Evolutionary conservation across 371 early-diverging fungal genomes (phyloP), one percentile per base, ranked within the genome.

Genomic region (Umbelopsis sp.): DNA sequence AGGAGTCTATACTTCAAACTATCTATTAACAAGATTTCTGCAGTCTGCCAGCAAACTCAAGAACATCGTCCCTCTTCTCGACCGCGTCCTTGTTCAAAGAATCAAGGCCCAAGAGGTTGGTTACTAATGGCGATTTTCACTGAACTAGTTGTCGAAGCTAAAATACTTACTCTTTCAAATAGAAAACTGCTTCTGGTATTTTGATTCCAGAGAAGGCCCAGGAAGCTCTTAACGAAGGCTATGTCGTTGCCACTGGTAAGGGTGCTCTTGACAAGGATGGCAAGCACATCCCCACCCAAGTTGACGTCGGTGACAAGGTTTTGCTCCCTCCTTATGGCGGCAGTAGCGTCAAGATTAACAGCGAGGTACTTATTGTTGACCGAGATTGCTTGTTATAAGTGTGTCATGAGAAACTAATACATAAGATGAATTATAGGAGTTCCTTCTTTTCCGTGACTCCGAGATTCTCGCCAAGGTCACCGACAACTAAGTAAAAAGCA

Each of bases 121-220:
- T 63, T 35, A 12, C 9, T 29, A 25, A 29, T 50, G 48, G 41
- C 7, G 11, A n/a, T 48, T 32, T 16, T 18, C 25, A 41, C 20
- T 44, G 5, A 1, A 6, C n/a, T 53, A 29, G 4, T 12, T 25
- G 35, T 46, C 65, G 57, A 20, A 24, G 20, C 44, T 18, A 16
- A 16, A 44, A 44, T 12, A 44, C 44, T 44, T 0, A 46, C 25
- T n/a, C 48, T 25, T 51, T 52, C 25, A n/a, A 22, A 63, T 81
- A 96, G 95, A 88, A 96, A 86, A 98, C 99, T 50, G 92, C 95
- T 44, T 80, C 94, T n/a, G 99, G 99, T 77, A 89, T 99, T 75
- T 93, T 87, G 79, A 95, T 99, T 63, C 99, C 99, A 63, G 97
- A 98, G 80, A 97, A 97, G 88, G 93, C 98, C n/a, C 96, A 97